A percentile compares a stretch with the other conserved stretches of the same genome.
phyloP scores from a whole-genome alignment of 1,284 basidiomycete species.

The Rhodotorula sp. region DNA sequence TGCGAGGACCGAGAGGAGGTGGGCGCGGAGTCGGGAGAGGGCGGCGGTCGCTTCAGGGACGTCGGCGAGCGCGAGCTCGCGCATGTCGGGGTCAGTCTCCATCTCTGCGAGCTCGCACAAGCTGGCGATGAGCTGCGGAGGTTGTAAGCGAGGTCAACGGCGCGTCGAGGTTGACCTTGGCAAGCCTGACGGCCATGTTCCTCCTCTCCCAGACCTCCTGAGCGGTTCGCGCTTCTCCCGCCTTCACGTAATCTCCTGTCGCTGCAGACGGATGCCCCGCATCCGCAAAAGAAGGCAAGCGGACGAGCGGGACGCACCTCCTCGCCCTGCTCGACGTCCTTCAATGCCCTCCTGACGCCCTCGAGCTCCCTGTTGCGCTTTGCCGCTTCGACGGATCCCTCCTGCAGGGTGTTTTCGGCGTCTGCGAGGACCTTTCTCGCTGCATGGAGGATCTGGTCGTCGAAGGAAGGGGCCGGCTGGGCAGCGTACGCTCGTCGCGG shows the following conservation, averaged over 20 bases:
- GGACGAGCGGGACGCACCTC: slow-evolving; percentile 18
- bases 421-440: slow-evolving; percentile 17
- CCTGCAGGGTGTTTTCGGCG: background rate
- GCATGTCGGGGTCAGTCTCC: slow-evolving; percentile 66
- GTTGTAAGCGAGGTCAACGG: too few species aligned
- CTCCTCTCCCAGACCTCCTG: too few species aligned
- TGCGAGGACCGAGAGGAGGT: slow-evolving; percentile 70
- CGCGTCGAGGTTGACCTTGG: background rate
- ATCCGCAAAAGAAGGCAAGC: background rate
- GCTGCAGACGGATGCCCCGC: too few species aligned
- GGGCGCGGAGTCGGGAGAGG: slow-evolving; percentile 59
- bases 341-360: slow-evolving; percentile 8
- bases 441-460: slow-evolving; percentile 17
- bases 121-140: slow-evolving; percentile 22
- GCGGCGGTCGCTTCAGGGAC: slow-evolving; percentile 58
- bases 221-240: too few species aligned
- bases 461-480: background rate
- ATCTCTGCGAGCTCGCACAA: slow-evolving; percentile 25
- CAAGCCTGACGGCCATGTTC: too few species aligned
- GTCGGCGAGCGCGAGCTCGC: slow-evolving; percentile 74
- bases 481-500: background rate
- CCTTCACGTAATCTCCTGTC: too few species aligned
- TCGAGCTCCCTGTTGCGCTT: slow-evolving; percentile 29
- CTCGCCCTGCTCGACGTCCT: slow-evolving; percentile 19
- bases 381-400: slow-evolving; percentile 19